Percentiles rank a stretch among this genome's conserved stretches.
These are phyloP conservation scores for Melanomma pulvis-pyrius DNA, from an alignment of 495 filamentous ascomycete genomes.

Conservation along the genomic window DNA sequence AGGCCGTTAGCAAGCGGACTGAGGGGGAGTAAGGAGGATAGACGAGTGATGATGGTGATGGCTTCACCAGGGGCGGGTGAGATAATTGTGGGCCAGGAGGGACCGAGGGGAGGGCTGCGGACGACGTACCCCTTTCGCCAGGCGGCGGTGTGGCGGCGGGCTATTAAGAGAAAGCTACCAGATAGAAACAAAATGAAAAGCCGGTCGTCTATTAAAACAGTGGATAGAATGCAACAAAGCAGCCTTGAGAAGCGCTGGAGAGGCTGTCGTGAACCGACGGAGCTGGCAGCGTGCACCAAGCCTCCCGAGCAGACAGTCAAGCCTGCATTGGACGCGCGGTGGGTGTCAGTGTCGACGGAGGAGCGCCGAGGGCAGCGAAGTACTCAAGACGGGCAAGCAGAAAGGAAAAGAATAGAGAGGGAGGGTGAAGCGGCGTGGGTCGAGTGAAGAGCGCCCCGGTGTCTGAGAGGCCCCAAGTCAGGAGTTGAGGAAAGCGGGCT, in stretches of 20 bases:
- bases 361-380: constrained; percentile 12
- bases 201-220: constrained; percentile 36
- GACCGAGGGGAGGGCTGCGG: constrained; percentile 15
- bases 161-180: constrained; percentile 24
- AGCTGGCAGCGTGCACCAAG: constrained; percentile 42
- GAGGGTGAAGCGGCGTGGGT: constrained; percentile 10
- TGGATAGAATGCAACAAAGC: constrained; percentile 34
- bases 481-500: constrained; percentile 1
- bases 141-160: constrained; percentile 2
- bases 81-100: constrained; percentile 7
- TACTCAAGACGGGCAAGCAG: constrained; percentile 20
- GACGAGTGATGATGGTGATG: neutral
- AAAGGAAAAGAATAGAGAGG: constrained; percentile 35
- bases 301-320: constrained; percentile 38
- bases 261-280: constrained; percentile 36
- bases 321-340: constrained; percentile 36
- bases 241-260: constrained; percentile 26
- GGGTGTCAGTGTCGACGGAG: constrained; percentile 32
- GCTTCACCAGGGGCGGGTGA: neutral
- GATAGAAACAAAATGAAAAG: constrained; percentile 13
- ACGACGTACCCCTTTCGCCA: constrained; percentile 38
- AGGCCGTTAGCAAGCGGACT: neutral
- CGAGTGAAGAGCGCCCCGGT: neutral
- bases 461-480: constrained; percentile 1
- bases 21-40: neutral